These are phyloP conservation scores for Vigna unguiculata DNA, from an alignment of 306 rosid genomes.

Conservation along the genomic window DNA sequence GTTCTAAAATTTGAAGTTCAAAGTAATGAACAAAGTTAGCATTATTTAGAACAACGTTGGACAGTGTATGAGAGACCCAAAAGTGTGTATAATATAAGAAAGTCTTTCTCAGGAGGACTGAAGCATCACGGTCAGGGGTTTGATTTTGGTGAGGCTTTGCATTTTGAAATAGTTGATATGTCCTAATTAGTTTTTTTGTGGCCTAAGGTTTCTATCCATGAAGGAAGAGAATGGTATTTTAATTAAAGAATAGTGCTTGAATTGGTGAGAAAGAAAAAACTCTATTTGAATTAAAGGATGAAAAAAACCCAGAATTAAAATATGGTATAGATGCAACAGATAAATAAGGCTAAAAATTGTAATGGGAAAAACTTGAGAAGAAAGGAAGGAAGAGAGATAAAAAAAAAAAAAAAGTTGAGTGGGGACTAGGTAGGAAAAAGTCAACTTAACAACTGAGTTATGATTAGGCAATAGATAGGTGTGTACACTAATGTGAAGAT, in stretches of 20 bases:
- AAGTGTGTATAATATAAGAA: conserved; percentile 22
- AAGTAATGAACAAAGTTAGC: not conserved
- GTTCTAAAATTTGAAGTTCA: not conserved
- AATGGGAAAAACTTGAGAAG: conserved; percentile 34
- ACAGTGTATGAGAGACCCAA: not conserved
- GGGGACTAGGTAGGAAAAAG: conserved; percentile 50
- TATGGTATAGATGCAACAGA: too few relatives aligned
- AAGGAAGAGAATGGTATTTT: not conserved
- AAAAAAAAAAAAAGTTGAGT: conserved; percentile 26
- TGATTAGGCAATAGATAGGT: conserved; percentile 49
- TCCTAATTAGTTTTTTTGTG: conserved; percentile 36
- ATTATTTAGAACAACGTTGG: not conserved
- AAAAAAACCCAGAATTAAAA: too few relatives aligned
- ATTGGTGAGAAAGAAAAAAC: too few relatives aligned
- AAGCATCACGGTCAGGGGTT: conserved; percentile 30
- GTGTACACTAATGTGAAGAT: conserved; percentile 25
- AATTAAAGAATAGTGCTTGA: too few relatives aligned
- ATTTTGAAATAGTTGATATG: conserved; percentile 43
- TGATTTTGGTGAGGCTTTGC: conserved; percentile 46
- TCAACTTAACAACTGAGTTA: conserved; percentile 55
- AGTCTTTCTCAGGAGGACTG: conserved; percentile 40
- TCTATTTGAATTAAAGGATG: too few relatives aligned
- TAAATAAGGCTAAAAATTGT: too few relatives aligned
- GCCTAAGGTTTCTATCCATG: conserved; percentile 22
- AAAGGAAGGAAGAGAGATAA: conserved; percentile 37